Evolutionary conservation across 1,284 basidiomycete species (phyloP).

Genomic region (Neolentinus lepideus): DNA sequence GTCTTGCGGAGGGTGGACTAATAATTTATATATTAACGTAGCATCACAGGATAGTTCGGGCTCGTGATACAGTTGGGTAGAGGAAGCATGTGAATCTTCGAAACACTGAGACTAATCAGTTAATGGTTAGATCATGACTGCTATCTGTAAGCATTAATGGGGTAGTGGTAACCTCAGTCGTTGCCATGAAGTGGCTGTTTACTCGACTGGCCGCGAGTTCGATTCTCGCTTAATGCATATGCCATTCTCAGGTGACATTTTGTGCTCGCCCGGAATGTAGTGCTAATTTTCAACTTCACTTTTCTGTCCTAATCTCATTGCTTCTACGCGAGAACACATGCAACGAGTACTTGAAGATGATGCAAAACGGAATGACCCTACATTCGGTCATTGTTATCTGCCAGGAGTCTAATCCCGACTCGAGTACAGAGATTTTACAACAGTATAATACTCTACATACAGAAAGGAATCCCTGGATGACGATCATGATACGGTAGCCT

Average conservation of each 20-base stretch:
- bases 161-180: constrained; percentile 46
- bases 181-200: constrained; percentile 69
- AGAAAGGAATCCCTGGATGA: not conserved
- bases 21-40: no score
- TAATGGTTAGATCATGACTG: not conserved
- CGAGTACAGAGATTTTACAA: not conserved
- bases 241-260: not conserved
- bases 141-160: no score
- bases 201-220: constrained; percentile 27
- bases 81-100: not conserved
- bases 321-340: no score
- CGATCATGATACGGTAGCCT: not conserved
- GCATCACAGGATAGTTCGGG: no score
- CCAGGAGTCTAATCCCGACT: not conserved
- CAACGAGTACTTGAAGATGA: no score
- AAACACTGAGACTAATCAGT: not conserved
- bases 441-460: not conserved
- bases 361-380: no score
- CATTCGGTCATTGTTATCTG: no score
- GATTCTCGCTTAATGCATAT: constrained; percentile 13
- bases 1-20: no score
- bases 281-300: no score
- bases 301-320: no score
- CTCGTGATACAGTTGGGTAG: no score
- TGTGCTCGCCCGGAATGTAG: no score